These are phyloP conservation scores for Lodderomyces metapsilosis DNA, from an alignment of 1,139 yeast species.

Conservation along the genomic window DNA sequence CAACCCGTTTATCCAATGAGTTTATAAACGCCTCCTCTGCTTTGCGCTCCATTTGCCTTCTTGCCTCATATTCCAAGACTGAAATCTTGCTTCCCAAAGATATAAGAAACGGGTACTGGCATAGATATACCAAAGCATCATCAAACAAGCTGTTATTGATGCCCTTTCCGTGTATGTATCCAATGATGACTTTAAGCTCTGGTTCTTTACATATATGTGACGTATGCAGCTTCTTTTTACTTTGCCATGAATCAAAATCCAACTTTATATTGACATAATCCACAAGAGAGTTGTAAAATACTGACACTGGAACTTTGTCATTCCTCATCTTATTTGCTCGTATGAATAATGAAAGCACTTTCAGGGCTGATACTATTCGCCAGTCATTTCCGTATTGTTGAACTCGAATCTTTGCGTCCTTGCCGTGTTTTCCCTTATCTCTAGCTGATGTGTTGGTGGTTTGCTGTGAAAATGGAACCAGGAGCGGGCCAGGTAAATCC, in stretches of 20 bases:
- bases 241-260: constrained; percentile 87
- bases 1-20: constrained; percentile 61
- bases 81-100: constrained; percentile 81
- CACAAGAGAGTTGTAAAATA: constrained; percentile 76
- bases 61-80: constrained; percentile 79
- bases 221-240: constrained; percentile 18
- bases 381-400: constrained; percentile 77
- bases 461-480: constrained; percentile 11
- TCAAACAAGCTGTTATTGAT: constrained; percentile 22
- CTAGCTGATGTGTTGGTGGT: constrained; percentile 10
- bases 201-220: constrained; percentile 18
- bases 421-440: constrained; percentile 14
- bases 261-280: constrained; percentile 74
- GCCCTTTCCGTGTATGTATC: constrained; percentile 44
- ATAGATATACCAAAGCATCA: constrained; percentile 51
- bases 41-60: constrained; percentile 76
- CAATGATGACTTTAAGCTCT: constrained; percentile 41
- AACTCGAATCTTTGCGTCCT: constrained; percentile 48
- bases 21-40: constrained; percentile 88
- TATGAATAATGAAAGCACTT: constrained; percentile 54
- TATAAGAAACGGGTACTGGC: constrained; percentile 80
- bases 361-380: constrained; percentile 70
- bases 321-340: constrained; percentile 47
- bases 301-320: constrained; percentile 40
- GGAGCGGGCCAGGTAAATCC: constrained; percentile 4